These are phyloP conservation scores for Cryptococcus sp. DNA, from an alignment of 1,284 basidiomycete species.

Conservation along the genomic window DNA sequence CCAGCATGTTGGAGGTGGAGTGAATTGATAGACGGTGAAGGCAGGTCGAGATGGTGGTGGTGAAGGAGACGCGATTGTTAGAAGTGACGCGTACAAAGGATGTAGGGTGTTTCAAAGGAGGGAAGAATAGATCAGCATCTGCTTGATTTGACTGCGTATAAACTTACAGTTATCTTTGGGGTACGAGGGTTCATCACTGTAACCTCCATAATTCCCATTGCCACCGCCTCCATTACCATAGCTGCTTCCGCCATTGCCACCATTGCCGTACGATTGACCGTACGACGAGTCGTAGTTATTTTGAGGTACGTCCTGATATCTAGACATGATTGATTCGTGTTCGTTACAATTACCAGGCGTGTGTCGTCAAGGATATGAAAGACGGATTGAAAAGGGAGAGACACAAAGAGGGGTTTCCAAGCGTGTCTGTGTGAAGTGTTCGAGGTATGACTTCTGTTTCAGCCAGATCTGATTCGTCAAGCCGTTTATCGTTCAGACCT, in stretches of 20 bases:
- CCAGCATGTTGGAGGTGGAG: conserved; percentile 1
- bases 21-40: conserved; percentile 2
- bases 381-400: not conserved
- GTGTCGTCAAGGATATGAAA: not conserved
- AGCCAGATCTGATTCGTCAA: no score
- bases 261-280: conserved; percentile 15
- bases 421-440: not conserved
- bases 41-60: not conserved
- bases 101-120: not conserved
- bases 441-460: no score
- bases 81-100: not conserved
- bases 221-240: conserved; percentile 7
- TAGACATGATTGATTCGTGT: conserved; percentile 19
- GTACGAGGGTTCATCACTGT: conserved; percentile 25
- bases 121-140: not conserved
- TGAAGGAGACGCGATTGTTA: not conserved
- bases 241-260: conserved; percentile 10
- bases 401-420: not conserved
- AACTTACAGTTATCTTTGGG: not conserved
- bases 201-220: conserved; percentile 16
- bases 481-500: no score
- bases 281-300: conserved; percentile 13
- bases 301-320: conserved; percentile 36
- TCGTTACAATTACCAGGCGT: no score
- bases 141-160: no score